A percentile compares a stretch with the other conserved stretches of the same genome.
Conservation (phyloP, 1,284 basidiomycete species). For the Naganishia sp. region DNA sequence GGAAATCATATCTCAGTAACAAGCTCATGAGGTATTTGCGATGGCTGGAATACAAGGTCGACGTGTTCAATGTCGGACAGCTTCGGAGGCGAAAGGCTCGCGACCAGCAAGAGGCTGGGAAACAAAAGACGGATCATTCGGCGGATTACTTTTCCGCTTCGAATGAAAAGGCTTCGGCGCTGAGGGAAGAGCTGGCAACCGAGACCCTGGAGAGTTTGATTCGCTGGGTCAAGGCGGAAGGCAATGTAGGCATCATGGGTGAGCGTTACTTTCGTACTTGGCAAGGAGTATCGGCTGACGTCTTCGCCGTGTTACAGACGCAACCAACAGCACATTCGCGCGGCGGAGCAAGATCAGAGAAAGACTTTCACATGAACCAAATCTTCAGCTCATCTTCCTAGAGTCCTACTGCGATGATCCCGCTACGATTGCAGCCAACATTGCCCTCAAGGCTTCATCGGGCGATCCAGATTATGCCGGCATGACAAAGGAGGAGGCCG, state of each 20-base stretch:
- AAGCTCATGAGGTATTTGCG: constrained; percentile 78
- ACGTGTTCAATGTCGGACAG: constrained; percentile 99
- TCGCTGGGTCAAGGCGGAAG: constrained; percentile 88
- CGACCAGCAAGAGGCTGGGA: constrained; percentile 58
- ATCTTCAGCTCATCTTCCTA: constrained; percentile 88
- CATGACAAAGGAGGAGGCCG: constrained; percentile 79
- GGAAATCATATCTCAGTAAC: constrained; percentile 82
- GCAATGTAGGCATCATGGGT: constrained; percentile 98
- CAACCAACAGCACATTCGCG: constrained; percentile 83
- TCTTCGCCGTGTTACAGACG: constrained; percentile 60
- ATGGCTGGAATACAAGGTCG: constrained; percentile 98
- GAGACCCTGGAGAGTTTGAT: constrained; percentile 96
- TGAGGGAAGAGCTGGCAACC: constrained; percentile 80
- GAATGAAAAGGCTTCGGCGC: constrained; percentile 74
- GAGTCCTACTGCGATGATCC: constrained; percentile 95
- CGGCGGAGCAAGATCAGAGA: constrained; percentile 76
- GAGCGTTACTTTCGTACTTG: constrained; percentile 37
- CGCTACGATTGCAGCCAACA: constrained; percentile 87
- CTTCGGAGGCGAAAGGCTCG: constrained; percentile 82
- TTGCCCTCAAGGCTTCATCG: constrained; percentile 90
- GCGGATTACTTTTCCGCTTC: constrained; percentile 88
- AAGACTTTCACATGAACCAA: constrained; percentile 84
- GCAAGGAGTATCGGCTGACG: background rate
- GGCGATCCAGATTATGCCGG: constrained; percentile 98
- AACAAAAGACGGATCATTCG: constrained; percentile 64